Evolutionary conservation across 1,284 basidiomycete genomes (phyloP), one percentile per base, ranked within the genome.

Genomic region (Coniophora puteana): DNA sequence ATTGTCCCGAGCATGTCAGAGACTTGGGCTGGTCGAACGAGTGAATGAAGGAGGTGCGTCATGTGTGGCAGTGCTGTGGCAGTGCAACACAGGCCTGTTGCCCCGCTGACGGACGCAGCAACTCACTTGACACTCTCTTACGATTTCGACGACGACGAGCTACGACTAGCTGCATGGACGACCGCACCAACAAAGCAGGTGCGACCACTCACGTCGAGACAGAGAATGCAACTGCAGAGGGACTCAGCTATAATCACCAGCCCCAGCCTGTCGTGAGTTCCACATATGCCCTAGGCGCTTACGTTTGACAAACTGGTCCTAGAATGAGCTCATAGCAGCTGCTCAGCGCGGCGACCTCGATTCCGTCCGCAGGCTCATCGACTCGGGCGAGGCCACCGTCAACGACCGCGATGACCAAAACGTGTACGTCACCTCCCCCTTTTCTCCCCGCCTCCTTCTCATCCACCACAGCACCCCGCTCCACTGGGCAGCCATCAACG

Each of bases 401-500:
- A 86, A 85, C 17, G 88, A 91, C 58, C 73, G 86, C 34, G 95
- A 99, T 65, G 71, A 78, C 17, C 89, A 96, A 62, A 92, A 93
- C 53, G 92, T 98, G 59, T 61, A 47, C 44, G 59, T 58, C n/a
- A 16, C 5, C n/a, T 14, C 22, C 40, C 40, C 10, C 33, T 21
- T n/a, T 30, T 32, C 2, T 25, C 22, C 2, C 31, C 18, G 20
- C 12, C 1, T 4, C 20, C 17, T 13, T 12, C 21, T 18, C 28
- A 40, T 17, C 38, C n/a, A 37, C 24, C 36, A 8, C 18, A 60
- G 58, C 52, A 95, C 94, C 0, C 88, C 95, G 0, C 74, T 99
- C 4, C 95, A 99, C 60, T 99, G 95, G 95, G 93, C 96, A 3
- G 86, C 94, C 4, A 94, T 95, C 57, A 95, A 95, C 54, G 89